These are phyloP conservation scores for Lasiosphaeriaceae sp. DNA, from an alignment of 495 filamentous ascomycete species.

Conservation along the genomic window DNA sequence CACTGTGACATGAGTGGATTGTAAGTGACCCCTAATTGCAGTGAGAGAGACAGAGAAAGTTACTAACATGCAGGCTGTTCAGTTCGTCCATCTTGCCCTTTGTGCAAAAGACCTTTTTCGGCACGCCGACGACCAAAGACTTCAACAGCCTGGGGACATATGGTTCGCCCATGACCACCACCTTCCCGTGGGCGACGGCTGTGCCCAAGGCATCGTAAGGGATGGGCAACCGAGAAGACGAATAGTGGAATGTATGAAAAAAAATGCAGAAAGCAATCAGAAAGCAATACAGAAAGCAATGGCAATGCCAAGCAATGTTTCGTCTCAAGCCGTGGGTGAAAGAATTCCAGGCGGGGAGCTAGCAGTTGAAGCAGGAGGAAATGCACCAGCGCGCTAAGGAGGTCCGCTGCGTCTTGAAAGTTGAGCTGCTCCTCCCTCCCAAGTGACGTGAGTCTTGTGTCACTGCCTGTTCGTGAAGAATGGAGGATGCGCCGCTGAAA, in stretches of 20 bases:
- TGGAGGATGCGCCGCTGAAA: too few species aligned
- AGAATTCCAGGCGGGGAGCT: too few species aligned
- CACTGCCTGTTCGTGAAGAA: too few species aligned
- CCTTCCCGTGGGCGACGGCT: slow-evolving; percentile 46
- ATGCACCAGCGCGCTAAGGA: too few species aligned
- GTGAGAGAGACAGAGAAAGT: background rate
- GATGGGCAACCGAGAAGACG: background rate
- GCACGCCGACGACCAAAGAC: slow-evolving; percentile 43
- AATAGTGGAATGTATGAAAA: background rate
- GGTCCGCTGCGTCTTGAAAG: too few species aligned
- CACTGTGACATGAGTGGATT: slow-evolving; percentile 50
- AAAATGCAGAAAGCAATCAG: too few species aligned
- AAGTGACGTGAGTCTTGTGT: too few species aligned
- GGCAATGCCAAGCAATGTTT: too few species aligned
- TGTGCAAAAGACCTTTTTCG: slow-evolving; percentile 47
- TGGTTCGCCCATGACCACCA: slow-evolving; percentile 42
- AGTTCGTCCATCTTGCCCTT: slow-evolving; percentile 48
- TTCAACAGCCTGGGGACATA: slow-evolving; percentile 43
- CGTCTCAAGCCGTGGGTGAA: too few species aligned
- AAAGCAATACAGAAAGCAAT: too few species aligned
- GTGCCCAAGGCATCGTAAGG: slow-evolving; percentile 23
- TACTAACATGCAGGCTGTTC: background rate
- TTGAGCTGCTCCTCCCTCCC: too few species aligned
- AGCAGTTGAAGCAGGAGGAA: too few species aligned
- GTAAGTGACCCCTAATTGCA: slow-evolving; percentile 26